phyloP scores from a whole-genome alignment of 2,329 filamentous ascomycete genomes.

The Diaporthe ilicicola region DNA sequence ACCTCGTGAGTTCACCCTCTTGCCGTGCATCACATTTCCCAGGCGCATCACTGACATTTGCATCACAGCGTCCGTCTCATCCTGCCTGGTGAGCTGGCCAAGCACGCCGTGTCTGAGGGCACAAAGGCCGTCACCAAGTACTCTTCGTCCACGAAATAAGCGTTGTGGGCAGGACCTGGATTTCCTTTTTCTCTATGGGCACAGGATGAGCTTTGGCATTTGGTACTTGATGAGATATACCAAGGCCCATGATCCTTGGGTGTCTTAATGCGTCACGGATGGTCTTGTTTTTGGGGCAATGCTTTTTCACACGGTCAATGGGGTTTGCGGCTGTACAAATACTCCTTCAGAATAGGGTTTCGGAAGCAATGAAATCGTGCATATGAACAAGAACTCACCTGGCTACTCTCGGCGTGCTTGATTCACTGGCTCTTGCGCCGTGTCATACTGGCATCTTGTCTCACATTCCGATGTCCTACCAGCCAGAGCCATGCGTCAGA shows the following conservation, averaged over 20 bases:
- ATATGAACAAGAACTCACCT: slow-evolving; percentile 52
- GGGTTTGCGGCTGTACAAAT: slow-evolving; percentile 79
- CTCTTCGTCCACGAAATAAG: slow-evolving; percentile 99
- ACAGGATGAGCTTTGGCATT: slow-evolving; percentile 63
- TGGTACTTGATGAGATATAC: slow-evolving; percentile 66
- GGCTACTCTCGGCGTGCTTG: not conserved
- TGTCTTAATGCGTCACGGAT: slow-evolving; percentile 81
- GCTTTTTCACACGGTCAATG: slow-evolving; percentile 72
- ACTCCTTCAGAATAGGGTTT: slow-evolving; percentile 71
- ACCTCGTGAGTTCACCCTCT: slow-evolving; percentile 72
- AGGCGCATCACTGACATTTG: slow-evolving; percentile 4
- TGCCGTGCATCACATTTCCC: slow-evolving; percentile 53
- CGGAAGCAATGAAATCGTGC: slow-evolving; percentile 69
- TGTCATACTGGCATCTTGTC: not conserved
- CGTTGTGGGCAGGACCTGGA: slow-evolving; percentile 50
- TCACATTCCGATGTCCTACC: not conserved
- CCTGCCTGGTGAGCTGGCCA: slow-evolving; percentile 97
- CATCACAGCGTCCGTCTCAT: slow-evolving; percentile 82
- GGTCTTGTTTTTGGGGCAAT: slow-evolving; percentile 68
- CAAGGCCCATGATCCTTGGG: slow-evolving; percentile 56
- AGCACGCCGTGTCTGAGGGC: slow-evolving; percentile 99
- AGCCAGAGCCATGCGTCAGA: not conserved
- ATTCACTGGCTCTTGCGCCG: not conserved
- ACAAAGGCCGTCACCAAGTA: slow-evolving; percentile 99
- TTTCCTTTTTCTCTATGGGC: slow-evolving; percentile 65